Evolutionary conservation across 345 rosid species (phyloP), one percentile per base, ranked within the genome.

Genomic region (Populus euphratica): DNA sequence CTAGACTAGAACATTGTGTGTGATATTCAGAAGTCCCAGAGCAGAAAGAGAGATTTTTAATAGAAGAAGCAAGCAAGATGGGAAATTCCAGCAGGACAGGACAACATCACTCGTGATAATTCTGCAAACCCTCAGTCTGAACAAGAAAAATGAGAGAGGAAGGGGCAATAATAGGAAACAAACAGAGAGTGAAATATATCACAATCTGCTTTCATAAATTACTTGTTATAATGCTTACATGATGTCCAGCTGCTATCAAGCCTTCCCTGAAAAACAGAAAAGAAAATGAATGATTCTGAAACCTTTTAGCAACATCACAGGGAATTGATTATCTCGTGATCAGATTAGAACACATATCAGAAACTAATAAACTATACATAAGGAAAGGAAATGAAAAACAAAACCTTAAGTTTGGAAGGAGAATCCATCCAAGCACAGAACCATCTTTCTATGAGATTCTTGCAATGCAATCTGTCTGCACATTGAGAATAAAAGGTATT

Each of bases 381-480:
- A 7, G 39, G 72, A 61, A 71, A 69, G 63, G 23, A 71, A 73
- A 75, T n/a, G 29, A 62, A 33, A 79, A 41, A 31, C 17, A 39
- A 5, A 66, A 93, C 99, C 99, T 93, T 86, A 96, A 83, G 33
- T 83, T 70, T 13, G 83, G 89, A 78, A 93, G 99, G 27, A 93
- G 83, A 80, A 96, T 87, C 99, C 98, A 96, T 66, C 98, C 96
- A 62, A 85, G 85, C 52, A 96, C 81, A 1, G 77, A 69, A 56
- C 97, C 98, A 52, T 88, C 90, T 71, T 84, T 77, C 12, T 77
- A 87, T 56, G 99, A 96, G 76, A 93, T 91, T 87, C 97, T 91
- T 33, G 91, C 99, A 80, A 96, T 91, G 85, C 99, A 93, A 76
- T 93, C 95, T 69, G 93, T 87, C 99, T 96, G 84, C 79, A 83